Percentiles rank a stretch among this genome's conserved stretches.
These are phyloP conservation scores for Helicostylum pulchrum DNA, from an alignment of 192 early-diverging fungal genomes.

Conservation along the genomic window DNA sequence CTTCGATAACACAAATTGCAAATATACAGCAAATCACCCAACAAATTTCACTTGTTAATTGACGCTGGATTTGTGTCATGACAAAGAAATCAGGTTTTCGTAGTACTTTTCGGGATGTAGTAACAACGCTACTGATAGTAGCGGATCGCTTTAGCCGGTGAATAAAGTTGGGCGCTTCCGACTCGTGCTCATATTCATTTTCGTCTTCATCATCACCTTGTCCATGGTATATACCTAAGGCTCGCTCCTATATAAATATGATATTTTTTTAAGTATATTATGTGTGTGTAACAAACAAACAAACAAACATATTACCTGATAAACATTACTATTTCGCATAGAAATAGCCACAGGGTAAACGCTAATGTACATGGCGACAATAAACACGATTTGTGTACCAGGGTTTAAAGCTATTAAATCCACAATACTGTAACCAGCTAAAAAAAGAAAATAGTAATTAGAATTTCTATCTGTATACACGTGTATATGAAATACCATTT, in stretches of 20 bases:
- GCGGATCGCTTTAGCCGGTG: conserved; percentile 14
- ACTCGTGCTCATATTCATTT: neutral
- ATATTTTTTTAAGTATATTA: too few relatives aligned
- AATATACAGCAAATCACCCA: conserved; percentile 35
- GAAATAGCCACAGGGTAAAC: conserved; percentile 39
- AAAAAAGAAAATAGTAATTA: neutral
- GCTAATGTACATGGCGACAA: conserved; percentile 40
- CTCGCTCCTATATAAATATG: conserved; percentile 18
- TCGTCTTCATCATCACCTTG: conserved; percentile 21
- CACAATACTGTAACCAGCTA: conserved; percentile 33
- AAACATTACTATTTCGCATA: conserved; percentile 37
- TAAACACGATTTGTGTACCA: conserved; percentile 28
- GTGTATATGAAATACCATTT: too few relatives aligned
- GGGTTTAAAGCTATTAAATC: conserved; percentile 24
- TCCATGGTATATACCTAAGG: conserved; percentile 31
- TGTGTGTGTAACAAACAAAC: neutral
- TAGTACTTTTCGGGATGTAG: conserved; percentile 18
- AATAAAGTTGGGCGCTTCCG: neutral
- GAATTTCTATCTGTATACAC: too few relatives aligned
- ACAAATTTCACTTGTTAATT: conserved; percentile 34
- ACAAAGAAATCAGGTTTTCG: conserved; percentile 38
- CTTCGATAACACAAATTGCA: conserved; percentile 27
- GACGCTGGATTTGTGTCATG: conserved; percentile 36
- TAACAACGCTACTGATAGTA: conserved; percentile 27
- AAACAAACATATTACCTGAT: conserved; percentile 15